Base-by-base conservation (phyloP, 176 grass and related monocot species). In the Panicum miliaceum region DNA sequence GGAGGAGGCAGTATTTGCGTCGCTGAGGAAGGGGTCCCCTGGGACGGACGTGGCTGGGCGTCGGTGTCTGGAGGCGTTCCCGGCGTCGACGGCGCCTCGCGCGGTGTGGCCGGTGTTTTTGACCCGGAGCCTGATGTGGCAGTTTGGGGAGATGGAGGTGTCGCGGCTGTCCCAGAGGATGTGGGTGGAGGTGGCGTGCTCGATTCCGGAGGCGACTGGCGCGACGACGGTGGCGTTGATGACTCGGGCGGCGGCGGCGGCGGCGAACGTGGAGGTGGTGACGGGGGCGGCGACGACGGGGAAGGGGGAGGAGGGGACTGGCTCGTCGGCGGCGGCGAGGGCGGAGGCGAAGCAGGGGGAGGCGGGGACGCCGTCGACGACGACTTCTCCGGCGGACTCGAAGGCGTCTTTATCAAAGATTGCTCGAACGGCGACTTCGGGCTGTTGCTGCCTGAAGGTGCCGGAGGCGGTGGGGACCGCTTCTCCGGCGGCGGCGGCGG, bases 271-370 rank as follows among this genome's bases (percentile, higher is more conserved):
- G 46, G 48, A 23, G 88, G 79, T 3, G 73, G 64, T 4, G 83
- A 54, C 14, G 14, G 59, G 12, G 84, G 61, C 43, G 67, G 25
- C 20, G 63, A 8, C 19, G 64, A 15, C 11, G 78, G 35, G 34
- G 84, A 73, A 23, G 84, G 50, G 8, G 79, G 80, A 54, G 84
- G 68, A 38, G 88, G 29, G 29, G 66, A 79, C 16, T 11, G 47
- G 48, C 29, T 86, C 19, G 64, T 4, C 26, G 41, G 47, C 29
- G 82, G 86, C 12, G 82, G 54, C 0, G 89, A 84, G 2, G 85
- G 71, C 20, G 81, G 47, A 41, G 82, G 78, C 7, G 80, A 75
- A 23, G 61, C 59, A 3, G 66, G 80, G 40, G 86, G 85, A 25
- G 90, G 80, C 5, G 80, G 40, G 42, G 83, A 64, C 25, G 58